Evolutionary conservation across 192 early-diverging fungal species (phyloP).

Genomic region (Coemansia sp.): DNA sequence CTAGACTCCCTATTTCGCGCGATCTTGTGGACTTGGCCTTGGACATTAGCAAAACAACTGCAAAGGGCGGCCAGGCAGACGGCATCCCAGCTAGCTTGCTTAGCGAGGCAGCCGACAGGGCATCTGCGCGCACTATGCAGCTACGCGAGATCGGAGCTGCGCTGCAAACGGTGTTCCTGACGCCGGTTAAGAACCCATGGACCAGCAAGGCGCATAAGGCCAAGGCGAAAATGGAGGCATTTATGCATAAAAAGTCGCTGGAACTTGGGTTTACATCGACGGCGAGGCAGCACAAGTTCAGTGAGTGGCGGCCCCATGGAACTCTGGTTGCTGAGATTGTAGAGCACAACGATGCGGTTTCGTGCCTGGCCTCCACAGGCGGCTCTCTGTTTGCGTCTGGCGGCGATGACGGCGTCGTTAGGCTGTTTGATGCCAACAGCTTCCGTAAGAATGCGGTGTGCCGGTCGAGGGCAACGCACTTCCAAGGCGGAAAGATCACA

Average conservation of each 20-base stretch:
- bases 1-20: constrained; percentile 28
- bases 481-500: constrained; percentile 70
- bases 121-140: constrained; percentile 16
- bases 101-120: not conserved
- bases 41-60: constrained; percentile 15
- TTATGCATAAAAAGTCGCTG: constrained; percentile 57
- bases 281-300: constrained; percentile 31
- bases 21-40: constrained; percentile 28
- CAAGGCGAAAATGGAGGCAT: constrained; percentile 17
- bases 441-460: constrained; percentile 85
- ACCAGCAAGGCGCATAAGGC: not conserved
- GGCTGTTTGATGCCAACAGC: constrained; percentile 79
- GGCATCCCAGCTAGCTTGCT: not conserved
- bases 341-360: constrained; percentile 82
- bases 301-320: constrained; percentile 74
- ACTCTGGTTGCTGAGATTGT: constrained; percentile 75
- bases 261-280: constrained; percentile 54
- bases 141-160: constrained; percentile 44
- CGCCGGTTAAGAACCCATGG: constrained; percentile 37
- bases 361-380: constrained; percentile 65
- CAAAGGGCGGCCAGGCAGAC: not conserved
- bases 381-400: constrained; percentile 80
- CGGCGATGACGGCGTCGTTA: constrained; percentile 79
- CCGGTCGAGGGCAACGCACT: constrained; percentile 69
- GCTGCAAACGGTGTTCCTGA: constrained; percentile 45